Evolutionary conservation across 1,139 yeast species (phyloP).

Genomic region (Wickerhamiella infanticola): DNA sequence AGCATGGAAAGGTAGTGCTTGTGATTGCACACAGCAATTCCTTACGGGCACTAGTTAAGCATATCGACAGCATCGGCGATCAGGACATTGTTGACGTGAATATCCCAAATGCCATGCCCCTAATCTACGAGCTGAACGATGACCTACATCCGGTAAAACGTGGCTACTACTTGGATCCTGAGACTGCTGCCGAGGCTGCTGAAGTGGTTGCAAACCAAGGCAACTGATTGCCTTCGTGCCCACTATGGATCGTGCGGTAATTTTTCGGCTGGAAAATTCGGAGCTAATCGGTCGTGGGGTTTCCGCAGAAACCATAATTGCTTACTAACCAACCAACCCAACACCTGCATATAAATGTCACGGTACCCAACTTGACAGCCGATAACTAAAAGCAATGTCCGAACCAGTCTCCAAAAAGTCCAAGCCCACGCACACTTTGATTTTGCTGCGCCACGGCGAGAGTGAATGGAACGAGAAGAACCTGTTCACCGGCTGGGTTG

Average conservation of each 20-base stretch:
- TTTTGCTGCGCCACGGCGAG: constrained; percentile 75
- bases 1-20: constrained; percentile 77
- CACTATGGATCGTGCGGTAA: no score
- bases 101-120: constrained; percentile 98
- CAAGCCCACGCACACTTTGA: constrained; percentile 18
- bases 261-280: no score
- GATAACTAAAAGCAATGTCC: neutral
- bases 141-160: constrained; percentile 6
- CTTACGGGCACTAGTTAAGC: constrained; percentile 89
- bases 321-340: no score
- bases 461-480: constrained; percentile 98
- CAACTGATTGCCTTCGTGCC: no score
- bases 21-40: constrained; percentile 98
- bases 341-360: no score
- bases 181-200: constrained; percentile 99
- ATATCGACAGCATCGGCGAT: constrained; percentile 87
- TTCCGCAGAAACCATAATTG: no score
- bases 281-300: no score
- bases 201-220: constrained; percentile 99
- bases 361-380: neutral
- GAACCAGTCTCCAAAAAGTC: neutral
- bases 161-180: constrained; percentile 94
- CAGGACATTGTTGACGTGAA: constrained; percentile 84
- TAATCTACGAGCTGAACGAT: constrained; percentile 29
- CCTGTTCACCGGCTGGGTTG: constrained; percentile 99